phyloP scores from a whole-genome alignment of 2,329 filamentous ascomycete species.

The Aspergillus bombycis region DNA sequence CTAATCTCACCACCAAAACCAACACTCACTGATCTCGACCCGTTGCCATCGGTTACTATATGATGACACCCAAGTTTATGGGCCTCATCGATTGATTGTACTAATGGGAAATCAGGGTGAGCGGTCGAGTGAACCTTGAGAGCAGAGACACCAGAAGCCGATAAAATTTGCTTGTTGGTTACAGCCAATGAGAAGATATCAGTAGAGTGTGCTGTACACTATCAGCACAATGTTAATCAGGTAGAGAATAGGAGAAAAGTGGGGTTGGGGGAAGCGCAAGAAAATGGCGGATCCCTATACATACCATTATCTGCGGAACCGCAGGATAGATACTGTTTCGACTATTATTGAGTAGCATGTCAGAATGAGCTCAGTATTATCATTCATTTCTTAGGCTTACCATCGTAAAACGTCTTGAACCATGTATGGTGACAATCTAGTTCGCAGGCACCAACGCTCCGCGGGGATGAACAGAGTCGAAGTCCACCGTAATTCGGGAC shows the following conservation, averaged over 20 bases:
- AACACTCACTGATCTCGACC: constrained; percentile 74
- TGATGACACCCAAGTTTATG: constrained; percentile 94
- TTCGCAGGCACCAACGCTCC: neutral
- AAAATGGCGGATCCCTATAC: constrained; percentile 24
- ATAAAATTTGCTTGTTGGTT: constrained; percentile 73
- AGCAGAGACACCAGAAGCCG: constrained; percentile 80
- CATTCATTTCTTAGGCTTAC: constrained; percentile 15
- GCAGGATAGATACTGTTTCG: constrained; percentile 95
- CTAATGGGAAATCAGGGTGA: constrained; percentile 71
- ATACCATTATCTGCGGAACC: constrained; percentile 86
- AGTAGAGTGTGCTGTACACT: constrained; percentile 69
- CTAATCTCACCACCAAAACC: constrained; percentile 90
- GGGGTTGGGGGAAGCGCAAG: neutral
- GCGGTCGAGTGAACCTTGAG: constrained; percentile 79
- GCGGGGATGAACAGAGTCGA: constrained; percentile 4
- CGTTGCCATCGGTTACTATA: constrained; percentile 70
- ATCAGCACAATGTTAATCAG: constrained; percentile 25
- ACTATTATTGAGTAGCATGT: constrained; percentile 57
- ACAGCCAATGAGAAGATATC: constrained; percentile 84
- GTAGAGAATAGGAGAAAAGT: neutral
- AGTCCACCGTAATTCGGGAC: neutral
- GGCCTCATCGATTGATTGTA: constrained; percentile 76
- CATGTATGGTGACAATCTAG: neutral
- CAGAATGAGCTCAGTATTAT: constrained; percentile 1
- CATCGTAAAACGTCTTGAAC: constrained; percentile 18